Conservation (phyloP, 78 protist species). For the Dictyostelium purpureum region DNA sequence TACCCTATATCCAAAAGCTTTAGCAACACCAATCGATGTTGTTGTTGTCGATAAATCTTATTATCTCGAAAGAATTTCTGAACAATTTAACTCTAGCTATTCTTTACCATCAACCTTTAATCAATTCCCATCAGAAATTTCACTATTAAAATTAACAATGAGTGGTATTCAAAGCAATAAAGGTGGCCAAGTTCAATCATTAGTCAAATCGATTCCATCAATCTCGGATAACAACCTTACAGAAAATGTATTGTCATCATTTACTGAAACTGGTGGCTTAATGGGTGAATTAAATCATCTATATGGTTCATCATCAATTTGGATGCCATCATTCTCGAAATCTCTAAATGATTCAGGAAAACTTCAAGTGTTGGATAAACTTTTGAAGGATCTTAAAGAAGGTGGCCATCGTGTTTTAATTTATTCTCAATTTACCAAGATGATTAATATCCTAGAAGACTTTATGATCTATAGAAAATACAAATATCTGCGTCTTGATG, state of each 20-base stretch:
- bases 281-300: slow-evolving; percentile 9
- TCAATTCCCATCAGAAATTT: neutral
- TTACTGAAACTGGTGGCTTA: slow-evolving; percentile 13
- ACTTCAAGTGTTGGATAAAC: slow-evolving; percentile 81
- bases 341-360: slow-evolving; percentile 85
- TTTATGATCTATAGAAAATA: slow-evolving; percentile 73
- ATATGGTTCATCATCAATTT: slow-evolving; percentile 59
- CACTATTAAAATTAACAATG: neutral
- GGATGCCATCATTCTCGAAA: slow-evolving; percentile 73
- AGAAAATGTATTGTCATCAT: neutral
- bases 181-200: neutral
- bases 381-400: slow-evolving; percentile 72
- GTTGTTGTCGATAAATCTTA: slow-evolving; percentile 45
- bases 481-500: slow-evolving; percentile 93
- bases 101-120: no score
- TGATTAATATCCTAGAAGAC: slow-evolving; percentile 94
- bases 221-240: neutral
- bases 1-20: slow-evolving; percentile 37
- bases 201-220: neutral
- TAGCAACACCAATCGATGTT: slow-evolving; percentile 19
- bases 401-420: slow-evolving; percentile 93
- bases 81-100: neutral
- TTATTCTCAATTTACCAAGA: slow-evolving; percentile 94
- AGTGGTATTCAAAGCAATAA: neutral
- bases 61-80: neutral